Conservation (phyloP, 139 green algal genomes). For the Asterochloris sp. region DNA sequence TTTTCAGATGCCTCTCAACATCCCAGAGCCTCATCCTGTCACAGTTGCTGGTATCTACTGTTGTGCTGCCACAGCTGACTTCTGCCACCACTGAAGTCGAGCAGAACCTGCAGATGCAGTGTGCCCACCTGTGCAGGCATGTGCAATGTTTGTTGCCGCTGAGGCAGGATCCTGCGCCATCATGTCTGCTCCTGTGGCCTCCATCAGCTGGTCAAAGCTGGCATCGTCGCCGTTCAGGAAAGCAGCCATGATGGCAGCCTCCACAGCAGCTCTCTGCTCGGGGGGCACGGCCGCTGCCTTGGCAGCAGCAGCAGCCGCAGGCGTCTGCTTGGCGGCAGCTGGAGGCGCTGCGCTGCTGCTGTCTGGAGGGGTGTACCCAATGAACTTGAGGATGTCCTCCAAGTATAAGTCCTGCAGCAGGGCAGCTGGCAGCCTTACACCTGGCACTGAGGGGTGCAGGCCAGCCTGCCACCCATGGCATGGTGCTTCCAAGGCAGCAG, state of each 20-base stretch:
- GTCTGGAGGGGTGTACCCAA: slow-evolving; percentile 14
- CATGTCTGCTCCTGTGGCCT: slow-evolving; percentile 43
- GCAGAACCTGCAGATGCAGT: too few species aligned
- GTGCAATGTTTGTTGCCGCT: slow-evolving; percentile 35
- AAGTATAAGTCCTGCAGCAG: slow-evolving; percentile 37
- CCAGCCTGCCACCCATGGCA: slow-evolving; percentile 22
- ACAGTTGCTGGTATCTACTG: too few species aligned
- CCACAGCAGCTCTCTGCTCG: slow-evolving; percentile 8
- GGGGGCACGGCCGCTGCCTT: background rate
- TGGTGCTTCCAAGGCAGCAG: too few species aligned
- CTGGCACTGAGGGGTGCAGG: background rate
- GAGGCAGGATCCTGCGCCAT: slow-evolving; percentile 1
- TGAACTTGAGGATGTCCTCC: slow-evolving; percentile 49
- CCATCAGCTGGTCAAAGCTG: slow-evolving; percentile 41
- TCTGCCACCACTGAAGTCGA: too few species aligned
- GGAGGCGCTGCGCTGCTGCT: background rate
- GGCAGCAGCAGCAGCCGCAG: background rate
- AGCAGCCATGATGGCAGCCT: slow-evolving; percentile 39
- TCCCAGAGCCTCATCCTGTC: too few species aligned
- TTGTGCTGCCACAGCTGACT: too few species aligned
- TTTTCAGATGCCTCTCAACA: too few species aligned
- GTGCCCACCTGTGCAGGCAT: slow-evolving; percentile 22
- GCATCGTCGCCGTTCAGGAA: slow-evolving; percentile 36
- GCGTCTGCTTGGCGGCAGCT: background rate
- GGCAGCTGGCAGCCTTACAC: background rate